Percentiles rank a stretch among this genome's conserved stretches.
These are phyloP conservation scores for Picea engelmannii DNA, from an alignment of 83 land plant species.

Conservation along the genomic window DNA sequence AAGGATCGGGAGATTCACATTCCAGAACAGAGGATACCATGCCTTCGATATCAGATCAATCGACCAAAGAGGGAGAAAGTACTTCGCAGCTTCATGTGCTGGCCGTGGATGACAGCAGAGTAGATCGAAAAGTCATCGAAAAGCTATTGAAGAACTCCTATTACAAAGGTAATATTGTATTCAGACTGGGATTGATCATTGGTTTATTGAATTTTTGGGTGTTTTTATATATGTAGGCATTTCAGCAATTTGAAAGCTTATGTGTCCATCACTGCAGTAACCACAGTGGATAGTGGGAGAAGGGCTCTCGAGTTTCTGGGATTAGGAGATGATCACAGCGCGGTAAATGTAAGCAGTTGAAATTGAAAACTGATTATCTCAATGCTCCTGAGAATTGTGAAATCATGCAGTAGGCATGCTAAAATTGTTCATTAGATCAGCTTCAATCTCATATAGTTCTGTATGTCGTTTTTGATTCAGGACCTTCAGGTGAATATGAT, in stretches of 20 bases:
- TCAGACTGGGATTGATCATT: background rate
- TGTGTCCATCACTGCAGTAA: conserved; percentile 48
- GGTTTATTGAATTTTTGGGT: too few species aligned
- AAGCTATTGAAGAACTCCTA: conserved; percentile 67
- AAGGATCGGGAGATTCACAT: background rate
- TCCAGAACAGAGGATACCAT: background rate
- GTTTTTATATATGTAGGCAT: too few species aligned
- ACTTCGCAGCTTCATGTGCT: conserved; percentile 60
- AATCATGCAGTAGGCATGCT: too few species aligned
- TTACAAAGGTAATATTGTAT: background rate
- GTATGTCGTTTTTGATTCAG: conserved; percentile 21
- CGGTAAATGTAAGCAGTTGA: background rate
- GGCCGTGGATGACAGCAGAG: conserved; percentile 70
- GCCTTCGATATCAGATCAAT: background rate
- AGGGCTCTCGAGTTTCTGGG: conserved; percentile 80
- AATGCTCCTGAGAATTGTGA: too few species aligned
- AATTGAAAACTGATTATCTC: too few species aligned
- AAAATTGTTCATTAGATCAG: too few species aligned
- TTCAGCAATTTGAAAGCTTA: background rate
- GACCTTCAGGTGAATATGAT: conserved; percentile 60
- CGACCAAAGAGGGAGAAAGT: background rate
- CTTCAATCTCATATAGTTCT: background rate
- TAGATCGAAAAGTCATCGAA: conserved; percentile 77
- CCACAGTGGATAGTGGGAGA: conserved; percentile 75
- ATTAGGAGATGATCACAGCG: conserved; percentile 20